Percentiles rank a stretch among this genome's conserved stretches.
Conservation (phyloP, 2,329 filamentous ascomycete genomes). For the Drechslerella dactyloides region DNA sequence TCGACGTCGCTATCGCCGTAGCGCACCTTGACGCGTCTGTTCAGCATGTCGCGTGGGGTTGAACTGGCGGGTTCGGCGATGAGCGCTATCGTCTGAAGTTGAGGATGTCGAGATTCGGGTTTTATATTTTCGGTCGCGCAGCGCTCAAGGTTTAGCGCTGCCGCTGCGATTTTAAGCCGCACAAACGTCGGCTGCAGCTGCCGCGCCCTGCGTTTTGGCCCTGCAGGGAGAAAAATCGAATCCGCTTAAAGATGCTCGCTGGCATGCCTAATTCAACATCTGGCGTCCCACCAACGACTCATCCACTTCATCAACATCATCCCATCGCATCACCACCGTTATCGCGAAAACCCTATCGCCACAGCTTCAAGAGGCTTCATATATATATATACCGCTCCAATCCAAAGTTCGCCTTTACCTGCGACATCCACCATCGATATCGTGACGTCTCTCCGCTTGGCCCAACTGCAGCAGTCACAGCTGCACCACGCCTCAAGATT, state of each 20-base stretch:
- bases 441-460: no score
- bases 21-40: conserved; percentile 31
- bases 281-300: background rate
- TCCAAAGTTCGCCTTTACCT: background rate
- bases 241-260: conserved; percentile 9
- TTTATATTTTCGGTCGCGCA: conserved; percentile 8
- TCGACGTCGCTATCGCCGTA: conserved; percentile 46
- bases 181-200: conserved; percentile 30
- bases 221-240: conserved; percentile 1
- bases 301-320: background rate
- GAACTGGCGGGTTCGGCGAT: conserved; percentile 16
- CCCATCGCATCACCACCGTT: background rate
- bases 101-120: conserved; percentile 12
- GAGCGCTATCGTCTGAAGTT: conserved; percentile 7
- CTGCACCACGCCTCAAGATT: conserved; percentile 37
- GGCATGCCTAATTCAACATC: background rate
- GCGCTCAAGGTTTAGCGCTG: conserved; percentile 24
- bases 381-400: background rate
- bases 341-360: background rate
- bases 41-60: conserved; percentile 21
- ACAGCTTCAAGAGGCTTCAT: background rate
- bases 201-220: background rate
- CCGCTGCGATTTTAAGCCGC: conserved; percentile 49
- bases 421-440: background rate
- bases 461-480: conserved; percentile 14